A percentile compares a stretch with the other conserved stretches of the same genome.
phyloP scores from a whole-genome alignment of 306 rosid species.

The Mimosa pudica region DNA sequence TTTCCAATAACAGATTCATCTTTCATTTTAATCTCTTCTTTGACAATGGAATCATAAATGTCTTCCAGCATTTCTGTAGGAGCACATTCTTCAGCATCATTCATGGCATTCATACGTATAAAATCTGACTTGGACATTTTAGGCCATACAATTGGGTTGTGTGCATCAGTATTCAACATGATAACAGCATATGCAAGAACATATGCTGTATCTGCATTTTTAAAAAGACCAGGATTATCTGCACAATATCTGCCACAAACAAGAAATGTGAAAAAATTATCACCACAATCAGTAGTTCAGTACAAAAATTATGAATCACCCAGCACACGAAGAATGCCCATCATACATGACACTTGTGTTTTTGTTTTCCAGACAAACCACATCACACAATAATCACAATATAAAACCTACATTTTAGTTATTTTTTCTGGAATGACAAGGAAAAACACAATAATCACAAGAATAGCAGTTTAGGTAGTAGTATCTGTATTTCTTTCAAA shows the following conservation, averaged over 20 bases:
- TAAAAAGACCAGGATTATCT: slow-evolving; percentile 93
- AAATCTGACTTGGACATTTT: slow-evolving; percentile 97
- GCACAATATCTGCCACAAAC: slow-evolving; percentile 88
- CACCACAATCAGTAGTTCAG: slow-evolving; percentile 41
- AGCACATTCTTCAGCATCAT: slow-evolving; percentile 90
- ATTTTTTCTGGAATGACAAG: too few species aligned
- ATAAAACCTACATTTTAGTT: background rate
- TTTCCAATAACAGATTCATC: slow-evolving; percentile 59
- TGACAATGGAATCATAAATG: slow-evolving; percentile 88
- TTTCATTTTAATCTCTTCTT: slow-evolving; percentile 94
- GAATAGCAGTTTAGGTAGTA: background rate
- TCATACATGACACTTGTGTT: background rate
- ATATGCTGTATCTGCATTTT: slow-evolving; percentile 96
- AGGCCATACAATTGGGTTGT: slow-evolving; percentile 99
- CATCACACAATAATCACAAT: background rate
- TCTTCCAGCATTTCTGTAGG: slow-evolving; percentile 88
- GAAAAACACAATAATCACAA: background rate
- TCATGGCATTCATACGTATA: slow-evolving; percentile 81
- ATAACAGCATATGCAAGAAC: slow-evolving; percentile 99
- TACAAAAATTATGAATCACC: slow-evolving; percentile 31
- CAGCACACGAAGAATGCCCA: slow-evolving; percentile 27
- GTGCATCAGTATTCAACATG: slow-evolving; percentile 97
- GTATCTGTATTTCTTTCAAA: background rate
- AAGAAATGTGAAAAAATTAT: slow-evolving; percentile 38
- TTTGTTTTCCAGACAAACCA: background rate